Evolutionary conservation across 2,329 filamentous ascomycete genomes (phyloP).

Genomic region (Colletotrichum theobromicola): DNA sequence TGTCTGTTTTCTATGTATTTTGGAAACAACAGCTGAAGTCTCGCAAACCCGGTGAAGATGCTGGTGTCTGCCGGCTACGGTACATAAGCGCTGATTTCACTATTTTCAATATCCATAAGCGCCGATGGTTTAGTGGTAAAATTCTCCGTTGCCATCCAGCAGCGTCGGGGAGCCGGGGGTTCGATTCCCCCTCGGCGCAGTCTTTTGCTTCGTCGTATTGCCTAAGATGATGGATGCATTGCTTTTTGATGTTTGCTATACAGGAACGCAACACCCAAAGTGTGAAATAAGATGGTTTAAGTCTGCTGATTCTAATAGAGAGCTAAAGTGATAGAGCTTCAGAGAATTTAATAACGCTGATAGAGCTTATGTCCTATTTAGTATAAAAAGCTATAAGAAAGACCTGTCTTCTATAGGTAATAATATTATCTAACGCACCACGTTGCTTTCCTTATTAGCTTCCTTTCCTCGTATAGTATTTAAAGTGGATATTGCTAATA

Average conservation of each 20-base stretch:
- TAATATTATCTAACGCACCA: too few species aligned
- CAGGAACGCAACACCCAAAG: background rate
- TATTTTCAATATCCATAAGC: fast-evolving
- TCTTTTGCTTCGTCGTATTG: background rate
- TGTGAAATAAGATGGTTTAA: too few species aligned
- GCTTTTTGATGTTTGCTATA: background rate
- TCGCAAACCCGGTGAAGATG: background rate
- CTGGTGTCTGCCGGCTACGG: background rate
- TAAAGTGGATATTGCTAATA: too few species aligned
- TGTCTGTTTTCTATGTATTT: background rate
- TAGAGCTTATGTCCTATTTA: too few species aligned
- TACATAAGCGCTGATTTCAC: background rate
- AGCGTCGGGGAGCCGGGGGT: conserved; percentile 22
- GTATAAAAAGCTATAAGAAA: too few species aligned
- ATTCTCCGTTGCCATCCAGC: conserved; percentile 20
- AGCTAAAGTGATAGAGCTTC: too few species aligned
- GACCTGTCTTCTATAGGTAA: too few species aligned
- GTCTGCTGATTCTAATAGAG: too few species aligned
- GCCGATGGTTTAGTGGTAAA: conserved; percentile 24
- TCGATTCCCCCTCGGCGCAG: conserved; percentile 22
- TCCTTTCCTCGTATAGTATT: too few species aligned
- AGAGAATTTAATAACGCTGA: too few species aligned
- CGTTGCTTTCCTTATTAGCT: too few species aligned
- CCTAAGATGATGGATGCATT: too few species aligned
- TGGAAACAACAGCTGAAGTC: background rate